Evolutionary conservation across 169 alveolate species (phyloP), one percentile per base, ranked within the genome.

Genomic region (Cryptosporidium meleagridis): DNA sequence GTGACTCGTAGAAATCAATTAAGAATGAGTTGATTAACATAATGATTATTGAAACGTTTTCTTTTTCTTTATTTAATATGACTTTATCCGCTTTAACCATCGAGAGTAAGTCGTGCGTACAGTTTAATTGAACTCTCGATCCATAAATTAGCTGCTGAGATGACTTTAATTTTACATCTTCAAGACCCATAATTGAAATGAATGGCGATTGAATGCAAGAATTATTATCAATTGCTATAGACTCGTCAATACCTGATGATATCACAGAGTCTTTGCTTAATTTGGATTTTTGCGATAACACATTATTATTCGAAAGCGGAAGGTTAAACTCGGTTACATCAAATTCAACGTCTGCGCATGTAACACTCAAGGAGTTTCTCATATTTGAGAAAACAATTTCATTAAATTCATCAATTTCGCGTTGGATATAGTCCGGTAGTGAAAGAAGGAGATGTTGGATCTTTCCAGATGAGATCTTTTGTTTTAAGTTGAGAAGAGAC

Each of bases 1-100:
- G 89, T 16, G 75, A 62, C 51, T 80, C 89, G 35, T 80, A 80
- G 75, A 80, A 80, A 73, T 80, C 89, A 48, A 80, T 68, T 53
- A 80, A 55, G 45, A 80, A 80, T 2, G 89, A 80, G 67, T 80
- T 80, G 41, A 80, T 23, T 45, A 80, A 58, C 10, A 65, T 12
- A 14, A 80, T 52, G 3, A 65, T 58, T 16, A 80, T 29, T 26
- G 44, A 61, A 23, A 80, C 80, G 62, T 80, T 52, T 23, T 37
- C 59, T 23, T 62, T 70, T 21, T 75, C 39, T 21, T 39, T 73
- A 9, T 55, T 35, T 12, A 80, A 9, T 7, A 8, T 3, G 21
- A 80, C 89, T 12, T 59, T 45, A 7, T 80, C 89, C 14, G 75
- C 52, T 45, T 80, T 65, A 31, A 80, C 75, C 52, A 41, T 41